Evolutionary conservation across 768 basidiomycete genomes (phyloP).

Genomic region (Psilocybe tampanensis): DNA sequence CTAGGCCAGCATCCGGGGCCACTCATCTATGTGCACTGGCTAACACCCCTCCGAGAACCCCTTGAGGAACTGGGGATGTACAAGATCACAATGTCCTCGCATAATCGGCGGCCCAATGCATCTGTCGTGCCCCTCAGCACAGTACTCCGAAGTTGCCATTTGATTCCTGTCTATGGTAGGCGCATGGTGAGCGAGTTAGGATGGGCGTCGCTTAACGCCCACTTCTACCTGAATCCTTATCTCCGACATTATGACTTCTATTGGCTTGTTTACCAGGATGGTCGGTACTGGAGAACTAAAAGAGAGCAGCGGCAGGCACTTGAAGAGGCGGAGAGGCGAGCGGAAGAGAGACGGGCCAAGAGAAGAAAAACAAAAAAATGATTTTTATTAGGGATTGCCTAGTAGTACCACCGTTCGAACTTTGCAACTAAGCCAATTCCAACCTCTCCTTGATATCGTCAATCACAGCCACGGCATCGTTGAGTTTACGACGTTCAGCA

Average conservation of each 20-base stretch:
- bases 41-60: slow-evolving; percentile 17
- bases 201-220: slow-evolving; percentile 19
- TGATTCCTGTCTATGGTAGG: slow-evolving; percentile 15
- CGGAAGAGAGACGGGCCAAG: no score
- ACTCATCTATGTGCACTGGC: slow-evolving; percentile 26
- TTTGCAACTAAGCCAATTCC: no score
- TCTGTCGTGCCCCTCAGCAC: neutral
- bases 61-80: neutral
- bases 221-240: slow-evolving; percentile 34
- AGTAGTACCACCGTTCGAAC: no score
- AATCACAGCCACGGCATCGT: no score
- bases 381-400: no score
- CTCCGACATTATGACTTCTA: slow-evolving; percentile 29
- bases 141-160: slow-evolving; percentile 13
- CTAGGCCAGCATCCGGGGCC: slow-evolving; percentile 11
- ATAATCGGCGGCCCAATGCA: neutral
- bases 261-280: no score
- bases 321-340: no score
- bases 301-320: no score
- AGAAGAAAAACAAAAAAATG: no score
- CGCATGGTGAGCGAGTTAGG: neutral
- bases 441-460: no score
- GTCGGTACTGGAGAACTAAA: neutral
- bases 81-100: neutral
- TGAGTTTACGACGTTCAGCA: no score